Base-by-base conservation (phyloP, 495 filamentous ascomycete genomes). In the Chaetomidium leptoderma region DNA sequence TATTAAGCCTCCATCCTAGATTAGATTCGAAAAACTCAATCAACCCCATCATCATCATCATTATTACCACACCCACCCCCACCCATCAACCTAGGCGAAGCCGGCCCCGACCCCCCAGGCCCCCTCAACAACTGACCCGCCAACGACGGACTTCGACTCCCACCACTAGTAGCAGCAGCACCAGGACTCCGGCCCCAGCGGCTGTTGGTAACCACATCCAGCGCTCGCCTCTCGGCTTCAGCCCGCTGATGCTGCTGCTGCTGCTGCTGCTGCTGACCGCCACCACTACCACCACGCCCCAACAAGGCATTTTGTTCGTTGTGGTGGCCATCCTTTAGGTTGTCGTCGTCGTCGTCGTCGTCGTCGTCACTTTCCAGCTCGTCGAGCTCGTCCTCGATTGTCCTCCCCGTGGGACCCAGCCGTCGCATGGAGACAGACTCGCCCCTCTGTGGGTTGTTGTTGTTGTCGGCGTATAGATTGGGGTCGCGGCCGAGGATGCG, bases 401-500 rank as follows among this genome's bases (percentile, higher is more conserved):
- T 61, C 17, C 63, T 60, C 6, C 76, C 76, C 0, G 65, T 51
- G 4, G 67, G 69, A 39, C 71, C 74, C n/a, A 79, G 63, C 33
- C 69, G 65, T 13, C 64, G 65, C 71, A 79, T 68, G 7, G 73
- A 73, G 1, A 79, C 71, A 3, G 67, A 64, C 21, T 69, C 62
- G 36, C 29, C 53, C n/a, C n/a, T n/a, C n/a, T n/a, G n/a, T n/a
- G n/a, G n/a, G 58, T 8, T 13, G 48, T 4, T 23, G 19, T 64
- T 66, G 48, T 68, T 71, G 43, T 80, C 77, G 3, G 54, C 71
- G 57, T 76, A 79, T 39, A 77, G 56, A 55, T 73, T 76, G 17
- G 77, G 77, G 53, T 80, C 77, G 6, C 77, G 70, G 23, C 77
- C 77, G 4, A 80, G 57, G 2, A 80, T 64, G n/a, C 77, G 74